Evolutionary conservation across 2,329 filamentous ascomycete genomes (phyloP).

Genomic region (Talaromyces sp.): DNA sequence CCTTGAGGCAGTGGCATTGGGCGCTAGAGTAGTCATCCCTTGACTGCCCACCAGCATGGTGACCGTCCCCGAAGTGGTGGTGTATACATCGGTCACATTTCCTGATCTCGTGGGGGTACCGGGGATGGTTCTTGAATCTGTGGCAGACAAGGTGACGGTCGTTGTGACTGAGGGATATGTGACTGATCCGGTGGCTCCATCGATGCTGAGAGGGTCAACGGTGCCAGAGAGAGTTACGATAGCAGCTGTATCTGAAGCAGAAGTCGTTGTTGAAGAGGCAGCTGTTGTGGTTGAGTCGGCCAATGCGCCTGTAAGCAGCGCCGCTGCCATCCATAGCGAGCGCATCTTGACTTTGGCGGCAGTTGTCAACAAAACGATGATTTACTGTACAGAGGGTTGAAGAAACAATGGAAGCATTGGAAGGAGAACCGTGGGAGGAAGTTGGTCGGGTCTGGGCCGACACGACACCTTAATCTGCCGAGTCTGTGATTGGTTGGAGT

Average conservation of each 20-base stretch:
- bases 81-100: constrained; percentile 25
- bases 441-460: background rate
- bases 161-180: constrained; percentile 34
- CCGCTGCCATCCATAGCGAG: constrained; percentile 8
- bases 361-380: background rate
- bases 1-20: constrained; percentile 42
- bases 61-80: constrained; percentile 33
- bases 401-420: background rate
- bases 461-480: background rate
- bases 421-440: background rate
- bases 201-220: constrained; percentile 23
- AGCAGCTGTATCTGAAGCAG: constrained; percentile 4
- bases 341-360: constrained; percentile 3
- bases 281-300: constrained; percentile 6
- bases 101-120: constrained; percentile 18
- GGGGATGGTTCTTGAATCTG: constrained; percentile 9
- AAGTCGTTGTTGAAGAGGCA: background rate
- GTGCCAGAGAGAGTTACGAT: constrained; percentile 22
- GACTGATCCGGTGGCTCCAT: constrained; percentile 32
- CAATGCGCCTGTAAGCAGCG: constrained; percentile 6
- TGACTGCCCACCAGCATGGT: constrained; percentile 37
- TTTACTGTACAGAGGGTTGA: background rate
- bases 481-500: background rate
- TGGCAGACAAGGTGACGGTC: constrained; percentile 25
- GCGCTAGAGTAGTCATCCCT: constrained; percentile 40